Conservation (phyloP, 805 yeast species). For the Teunomyces barrocoloradensis region DNA sequence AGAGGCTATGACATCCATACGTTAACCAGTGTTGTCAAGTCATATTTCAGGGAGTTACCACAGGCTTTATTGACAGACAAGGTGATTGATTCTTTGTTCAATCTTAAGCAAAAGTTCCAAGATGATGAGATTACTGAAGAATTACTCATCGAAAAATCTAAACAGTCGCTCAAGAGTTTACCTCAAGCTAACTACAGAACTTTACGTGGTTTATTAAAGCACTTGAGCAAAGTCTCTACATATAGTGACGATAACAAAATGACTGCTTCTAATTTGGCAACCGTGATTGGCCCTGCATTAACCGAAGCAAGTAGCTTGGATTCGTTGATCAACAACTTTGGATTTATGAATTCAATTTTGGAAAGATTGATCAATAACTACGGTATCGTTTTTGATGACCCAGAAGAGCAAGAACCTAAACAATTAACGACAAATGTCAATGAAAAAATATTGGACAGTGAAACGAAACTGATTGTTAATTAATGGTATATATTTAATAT, state of each 20-base stretch:
- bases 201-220: conserved; percentile 63
- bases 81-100: conserved; percentile 57
- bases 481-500: background rate
- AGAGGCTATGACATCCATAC: conserved; percentile 72
- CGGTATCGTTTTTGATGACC: conserved; percentile 33
- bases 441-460: background rate
- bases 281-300: conserved; percentile 72
- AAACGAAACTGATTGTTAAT: background rate
- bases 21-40: conserved; percentile 82
- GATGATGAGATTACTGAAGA: conserved; percentile 15
- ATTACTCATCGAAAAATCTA: conserved; percentile 17
- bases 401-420: background rate
- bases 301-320: conserved; percentile 55
- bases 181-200: conserved; percentile 70
- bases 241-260: conserved; percentile 72
- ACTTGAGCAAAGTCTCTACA: conserved; percentile 65
- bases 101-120: conserved; percentile 22
- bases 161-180: conserved; percentile 37
- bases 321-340: conserved; percentile 46
- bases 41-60: conserved; percentile 81
- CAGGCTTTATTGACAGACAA: conserved; percentile 74
- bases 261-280: conserved; percentile 87
- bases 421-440: background rate
- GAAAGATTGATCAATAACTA: conserved; percentile 49
- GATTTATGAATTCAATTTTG: conserved; percentile 52